Evolutionary conservation across 352 stramenopile genomes (phyloP), one percentile per base, ranked within the genome.

Genomic region (Phytophthora syringae): DNA sequence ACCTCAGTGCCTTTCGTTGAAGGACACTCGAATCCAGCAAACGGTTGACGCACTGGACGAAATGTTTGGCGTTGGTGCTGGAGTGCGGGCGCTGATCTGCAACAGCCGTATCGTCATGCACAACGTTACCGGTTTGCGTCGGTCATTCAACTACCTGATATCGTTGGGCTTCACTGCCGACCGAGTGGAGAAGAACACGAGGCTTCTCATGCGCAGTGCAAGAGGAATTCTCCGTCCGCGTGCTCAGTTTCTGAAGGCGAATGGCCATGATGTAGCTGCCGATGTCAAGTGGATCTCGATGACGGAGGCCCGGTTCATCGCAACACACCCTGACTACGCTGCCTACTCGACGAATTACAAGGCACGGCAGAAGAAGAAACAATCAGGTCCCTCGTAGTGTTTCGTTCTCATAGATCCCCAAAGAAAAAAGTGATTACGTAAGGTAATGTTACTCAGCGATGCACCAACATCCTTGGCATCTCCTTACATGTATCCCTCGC

Each of bases 61-160:
- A 15, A 60, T 86, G 32, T 78, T 86, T 45, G 80, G 82, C 12
- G 27, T n/a, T 2, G 68, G 68, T 6, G 49, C 45, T 24, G 76
- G 61, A 0, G 24, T 61, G 5, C 15, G 25, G 2, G 34, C 76
- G 21, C 76, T 81, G 63, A 7, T 60, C 5, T 36, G 30, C 1
- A 78, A 71, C 25, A 56, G 64, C 13, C 77, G 76, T 37, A 55
- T 90, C 20, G 66, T 90, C 30, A 90, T 89, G 79, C 67, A 59
- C 67, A 90, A 84, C 62, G 52, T 73, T 5, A 56, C 56, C 28
- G 47, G 70, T 36, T 60, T 91, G n/a, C 58, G 61, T 12, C 69
- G 63, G 16, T 67, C 82, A 20, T 80, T 80, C 52, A 42, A 67
- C 20, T 91, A 67, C 37, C 47, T 89, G 5, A 58, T 60, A 7